A percentile compares a stretch with the other conserved stretches of the same genome.
These are phyloP conservation scores for Aureobasidium sp. DNA, from an alignment of 2,329 filamentous ascomycete genomes.

Conservation along the genomic window DNA sequence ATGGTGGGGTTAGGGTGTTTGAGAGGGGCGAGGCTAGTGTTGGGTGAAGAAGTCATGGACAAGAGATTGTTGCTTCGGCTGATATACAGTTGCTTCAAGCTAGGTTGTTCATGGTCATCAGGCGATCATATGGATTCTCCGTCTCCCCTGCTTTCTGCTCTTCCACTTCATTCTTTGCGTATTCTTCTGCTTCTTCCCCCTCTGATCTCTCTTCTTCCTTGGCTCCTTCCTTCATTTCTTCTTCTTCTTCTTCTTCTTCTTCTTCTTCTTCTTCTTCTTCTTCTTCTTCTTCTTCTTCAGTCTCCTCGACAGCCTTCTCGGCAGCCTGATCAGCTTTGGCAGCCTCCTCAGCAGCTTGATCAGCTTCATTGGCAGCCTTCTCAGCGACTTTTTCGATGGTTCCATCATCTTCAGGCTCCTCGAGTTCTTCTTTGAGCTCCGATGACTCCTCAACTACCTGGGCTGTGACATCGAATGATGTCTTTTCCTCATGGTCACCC, in stretches of 20 bases:
- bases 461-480: background rate
- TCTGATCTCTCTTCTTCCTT: background rate
- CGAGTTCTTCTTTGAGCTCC: no score
- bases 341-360: no score
- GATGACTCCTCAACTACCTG: no score
- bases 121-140: background rate
- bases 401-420: background rate
- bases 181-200: background rate
- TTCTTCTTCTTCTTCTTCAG: background rate
- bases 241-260: background rate
- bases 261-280: background rate
- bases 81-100: background rate
- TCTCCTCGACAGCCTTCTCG: background rate
- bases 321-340: no score
- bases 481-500: background rate
- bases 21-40: slow-evolving; percentile 58
- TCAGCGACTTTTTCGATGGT: background rate
- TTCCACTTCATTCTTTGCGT: background rate
- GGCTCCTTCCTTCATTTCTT: background rate
- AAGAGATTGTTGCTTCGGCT: background rate
- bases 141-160: background rate
- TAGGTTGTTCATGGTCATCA: slow-evolving; percentile 5
- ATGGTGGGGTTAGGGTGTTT: slow-evolving; percentile 77
- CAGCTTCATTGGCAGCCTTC: background rate
- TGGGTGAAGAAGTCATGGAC: background rate